These are phyloP conservation scores for Rhodomyrtus tomentosa DNA, from an alignment of 345 rosid species.

Conservation along the genomic window DNA sequence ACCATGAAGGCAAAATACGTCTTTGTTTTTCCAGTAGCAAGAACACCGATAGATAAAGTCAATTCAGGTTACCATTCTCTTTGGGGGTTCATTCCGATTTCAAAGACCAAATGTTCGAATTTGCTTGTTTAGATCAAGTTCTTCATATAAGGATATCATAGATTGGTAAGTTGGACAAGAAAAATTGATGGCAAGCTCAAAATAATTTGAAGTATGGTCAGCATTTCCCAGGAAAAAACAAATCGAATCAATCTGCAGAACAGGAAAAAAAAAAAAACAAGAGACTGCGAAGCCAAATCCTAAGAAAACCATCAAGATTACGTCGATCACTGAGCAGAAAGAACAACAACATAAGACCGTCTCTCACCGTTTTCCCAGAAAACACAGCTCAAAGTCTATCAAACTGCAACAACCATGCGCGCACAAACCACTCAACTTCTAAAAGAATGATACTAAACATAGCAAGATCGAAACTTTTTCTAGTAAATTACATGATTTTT, in stretches of 20 bases:
- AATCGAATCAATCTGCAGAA: background rate
- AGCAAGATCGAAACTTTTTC: background rate
- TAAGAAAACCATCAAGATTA: background rate
- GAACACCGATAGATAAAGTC: background rate
- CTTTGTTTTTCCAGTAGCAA: background rate
- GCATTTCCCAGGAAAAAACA: background rate
- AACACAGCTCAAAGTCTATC: background rate
- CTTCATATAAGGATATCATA: background rate
- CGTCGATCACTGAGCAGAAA: background rate
- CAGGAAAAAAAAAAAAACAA: background rate
- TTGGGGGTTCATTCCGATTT: background rate
- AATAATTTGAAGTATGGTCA: background rate
- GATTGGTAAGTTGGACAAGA: background rate
- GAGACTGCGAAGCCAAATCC: background rate
- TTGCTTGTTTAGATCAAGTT: background rate
- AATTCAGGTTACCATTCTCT: background rate
- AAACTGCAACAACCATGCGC: background rate
- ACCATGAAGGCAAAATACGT: background rate
- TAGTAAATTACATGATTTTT: background rate
- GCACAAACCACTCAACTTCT: background rate
- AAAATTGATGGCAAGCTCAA: background rate
- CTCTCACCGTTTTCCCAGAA: background rate
- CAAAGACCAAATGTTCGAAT: background rate
- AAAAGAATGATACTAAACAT: background rate
- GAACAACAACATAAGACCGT: background rate